Base-by-base conservation (phyloP, 768 basidiomycete species). In the Tylopilus balloui region DNA sequence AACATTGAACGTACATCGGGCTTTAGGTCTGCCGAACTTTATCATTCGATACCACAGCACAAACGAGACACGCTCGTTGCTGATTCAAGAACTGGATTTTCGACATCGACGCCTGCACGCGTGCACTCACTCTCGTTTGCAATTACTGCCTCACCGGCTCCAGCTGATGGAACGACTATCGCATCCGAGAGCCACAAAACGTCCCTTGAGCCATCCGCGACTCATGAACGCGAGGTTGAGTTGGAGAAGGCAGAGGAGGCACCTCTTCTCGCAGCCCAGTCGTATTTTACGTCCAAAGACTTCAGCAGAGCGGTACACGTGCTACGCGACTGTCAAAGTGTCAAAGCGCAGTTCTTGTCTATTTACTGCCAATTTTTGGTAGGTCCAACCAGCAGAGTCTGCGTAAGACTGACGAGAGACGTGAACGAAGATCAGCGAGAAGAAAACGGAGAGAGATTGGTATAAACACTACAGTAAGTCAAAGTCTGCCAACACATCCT, bases 311-410 rank as follows among this genome's bases (percentile, higher is more conserved):
- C 84, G 7, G 76, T 79, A 6, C 79, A 84, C 57, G 68, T 81
- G 48, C 67, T 98, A 42, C 73, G 72, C 44, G 71, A 74, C 8
- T 89, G 88, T 59, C 78, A 66, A 57, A 87, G 88, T 56, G 66
- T 80, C 21, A 87, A 87, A 63, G 84, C 85, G 8, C 75, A 72
- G 21, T 99, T 96, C 67, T 57, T 97, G 53, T 75, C 78, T 39
- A 65, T 84, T 17, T 98, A 99, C 65, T 79, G 88, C 57, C 80
- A 79, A 54, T 98, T 86, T 65, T 73, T 99, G 66, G 96, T 96
- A 65, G 74, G 86, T 76, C 20, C 17, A 29, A 17, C 4, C 21
- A 14, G 29, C 27, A 29, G 15, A 23, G 25, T 44, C 42, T 48
- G 37, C 14, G 52, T 45, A 47, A 37, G 32, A 46, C 47, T 47